These are phyloP conservation scores for Pachysandra terminalis DNA, from an alignment of 164 flowering plant species.

Conservation along the genomic window DNA sequence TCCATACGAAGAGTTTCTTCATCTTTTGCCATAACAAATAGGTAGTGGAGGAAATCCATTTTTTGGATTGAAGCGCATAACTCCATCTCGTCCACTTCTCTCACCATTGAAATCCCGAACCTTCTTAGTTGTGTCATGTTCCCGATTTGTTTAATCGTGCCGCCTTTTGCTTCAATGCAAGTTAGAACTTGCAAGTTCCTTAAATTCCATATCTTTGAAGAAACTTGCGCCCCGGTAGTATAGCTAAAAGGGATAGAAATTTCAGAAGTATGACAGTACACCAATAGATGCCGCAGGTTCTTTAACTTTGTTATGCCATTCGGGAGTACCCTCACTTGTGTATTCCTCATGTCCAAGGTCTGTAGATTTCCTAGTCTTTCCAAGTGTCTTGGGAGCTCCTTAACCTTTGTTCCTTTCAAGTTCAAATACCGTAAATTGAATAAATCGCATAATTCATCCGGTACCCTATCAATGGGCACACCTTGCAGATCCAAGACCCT, in stretches of 20 bases:
- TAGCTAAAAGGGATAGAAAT: background rate
- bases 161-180: conserved; percentile 1
- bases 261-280: background rate
- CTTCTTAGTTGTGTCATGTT: conserved; percentile 1
- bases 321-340: conserved; percentile 8
- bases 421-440: conserved; percentile 23
- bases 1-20: background rate
- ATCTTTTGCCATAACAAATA: background rate
- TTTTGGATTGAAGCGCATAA: background rate
- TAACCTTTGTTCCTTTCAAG: conserved; percentile 9
- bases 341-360: conserved; percentile 13
- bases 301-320: conserved; percentile 7
- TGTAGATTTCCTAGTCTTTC: conserved; percentile 16
- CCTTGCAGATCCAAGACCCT: conserved; percentile 11
- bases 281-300: background rate
- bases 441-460: conserved; percentile 8
- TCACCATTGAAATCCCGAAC: conserved; percentile 1
- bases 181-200: conserved; percentile 6
- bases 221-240: background rate
- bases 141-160: background rate
- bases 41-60: background rate
- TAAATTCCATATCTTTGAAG: background rate
- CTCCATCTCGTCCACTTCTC: background rate
- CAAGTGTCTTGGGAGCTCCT: conserved; percentile 18
- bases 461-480: conserved; percentile 3